These are phyloP conservation scores for Cryptosporidium ubiquitum DNA, from an alignment of 169 alveolate species.

Conservation along the genomic window DNA sequence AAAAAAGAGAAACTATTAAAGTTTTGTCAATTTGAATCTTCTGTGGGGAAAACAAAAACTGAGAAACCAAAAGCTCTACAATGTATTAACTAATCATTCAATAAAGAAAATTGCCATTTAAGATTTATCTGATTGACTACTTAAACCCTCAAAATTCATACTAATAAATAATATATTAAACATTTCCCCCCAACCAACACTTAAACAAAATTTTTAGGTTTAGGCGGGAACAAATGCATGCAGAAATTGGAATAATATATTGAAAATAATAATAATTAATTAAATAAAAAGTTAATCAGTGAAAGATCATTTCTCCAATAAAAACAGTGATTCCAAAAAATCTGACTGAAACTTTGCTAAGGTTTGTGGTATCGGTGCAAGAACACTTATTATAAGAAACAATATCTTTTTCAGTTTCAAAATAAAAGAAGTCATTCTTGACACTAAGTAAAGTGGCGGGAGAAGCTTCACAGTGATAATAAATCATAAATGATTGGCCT, in stretches of 20 bases:
- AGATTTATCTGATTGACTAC: not conserved
- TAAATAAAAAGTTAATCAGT: not conserved
- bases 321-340: conserved; percentile 36
- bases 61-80: not conserved
- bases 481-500: conserved; percentile 60
- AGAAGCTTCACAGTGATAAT: conserved; percentile 34
- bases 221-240: conserved; percentile 3
- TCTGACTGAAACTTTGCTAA: conserved; percentile 29
- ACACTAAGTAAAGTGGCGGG: conserved; percentile 13
- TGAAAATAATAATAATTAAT: not conserved
- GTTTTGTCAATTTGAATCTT: not conserved
- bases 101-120: not conserved
- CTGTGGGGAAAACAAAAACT: not conserved
- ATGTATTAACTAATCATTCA: not conserved
- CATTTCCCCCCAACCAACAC: not conserved
- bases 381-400: conserved; percentile 22
- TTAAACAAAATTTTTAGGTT: not conserved
- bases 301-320: conserved; percentile 41
- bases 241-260: too few relatives aligned
- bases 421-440: conserved; percentile 22
- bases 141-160: not conserved
- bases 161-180: too few relatives aligned
- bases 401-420: conserved; percentile 36
- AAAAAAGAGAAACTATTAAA: not conserved
- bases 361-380: conserved; percentile 16